These are phyloP conservation scores for Quercus tomentella DNA, from an alignment of 331 rosid species.

Conservation along the genomic window DNA sequence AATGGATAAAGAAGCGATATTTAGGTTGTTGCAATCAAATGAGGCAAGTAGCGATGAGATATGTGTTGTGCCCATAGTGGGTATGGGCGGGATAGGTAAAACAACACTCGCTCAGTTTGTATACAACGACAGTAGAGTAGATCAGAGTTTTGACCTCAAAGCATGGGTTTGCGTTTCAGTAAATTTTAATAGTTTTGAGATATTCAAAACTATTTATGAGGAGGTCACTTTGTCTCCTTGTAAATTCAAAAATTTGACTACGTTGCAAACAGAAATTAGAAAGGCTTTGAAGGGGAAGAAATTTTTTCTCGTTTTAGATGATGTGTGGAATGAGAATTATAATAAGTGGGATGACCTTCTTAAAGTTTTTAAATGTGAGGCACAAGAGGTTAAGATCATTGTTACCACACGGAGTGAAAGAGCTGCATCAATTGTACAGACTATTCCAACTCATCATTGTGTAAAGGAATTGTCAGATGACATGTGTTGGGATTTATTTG, in stretches of 20 bases:
- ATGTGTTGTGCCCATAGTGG: neutral
- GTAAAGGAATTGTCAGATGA: neutral
- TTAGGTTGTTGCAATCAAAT: neutral
- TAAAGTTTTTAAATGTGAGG: neutral
- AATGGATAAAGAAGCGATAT: too few species aligned
- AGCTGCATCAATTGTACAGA: neutral
- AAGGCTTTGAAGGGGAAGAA: neutral
- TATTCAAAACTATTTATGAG: neutral
- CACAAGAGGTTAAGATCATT: neutral
- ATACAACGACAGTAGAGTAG: neutral
- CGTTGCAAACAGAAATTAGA: neutral
- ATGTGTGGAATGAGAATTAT: neutral
- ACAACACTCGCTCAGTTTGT: neutral
- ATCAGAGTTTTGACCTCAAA: neutral
- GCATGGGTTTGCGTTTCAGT: neutral
- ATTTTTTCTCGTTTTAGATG: neutral
- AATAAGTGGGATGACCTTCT: neutral
- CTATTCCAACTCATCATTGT: neutral
- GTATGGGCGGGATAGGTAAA: neutral
- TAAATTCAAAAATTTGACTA: neutral
- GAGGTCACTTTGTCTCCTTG: too few species aligned
- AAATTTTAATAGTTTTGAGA: neutral
- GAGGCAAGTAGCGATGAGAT: neutral
- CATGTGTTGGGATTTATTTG: conserved; percentile 16
- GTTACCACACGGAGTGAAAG: neutral